phyloP scores from a whole-genome alignment of 2,329 filamentous ascomycete genomes.

The Fusarium papillatum region DNA sequence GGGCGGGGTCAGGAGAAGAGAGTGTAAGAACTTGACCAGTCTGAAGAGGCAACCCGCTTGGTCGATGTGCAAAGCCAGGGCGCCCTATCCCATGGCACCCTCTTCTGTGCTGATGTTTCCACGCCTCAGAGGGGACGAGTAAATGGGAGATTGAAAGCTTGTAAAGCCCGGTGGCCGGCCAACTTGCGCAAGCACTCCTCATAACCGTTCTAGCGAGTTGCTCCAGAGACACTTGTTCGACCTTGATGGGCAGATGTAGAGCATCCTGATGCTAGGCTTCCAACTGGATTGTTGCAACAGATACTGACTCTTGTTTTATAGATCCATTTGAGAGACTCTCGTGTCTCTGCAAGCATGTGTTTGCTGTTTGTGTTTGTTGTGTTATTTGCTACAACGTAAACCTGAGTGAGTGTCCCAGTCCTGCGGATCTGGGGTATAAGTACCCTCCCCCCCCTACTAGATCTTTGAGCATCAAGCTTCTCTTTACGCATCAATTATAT shows the following conservation, averaged over 20 bases:
- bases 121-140: no score
- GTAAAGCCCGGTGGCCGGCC: no score
- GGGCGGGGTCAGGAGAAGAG: no score
- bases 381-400: background rate
- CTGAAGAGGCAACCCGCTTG: no score
- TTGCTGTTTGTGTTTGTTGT: background rate
- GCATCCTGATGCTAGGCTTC: background rate
- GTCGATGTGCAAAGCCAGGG: no score
- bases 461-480: background rate
- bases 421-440: background rate
- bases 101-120: no score
- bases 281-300: background rate
- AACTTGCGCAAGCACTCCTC: no score
- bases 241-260: background rate
- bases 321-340: background rate
- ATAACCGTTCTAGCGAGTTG: no score
- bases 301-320: background rate
- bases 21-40: no score
- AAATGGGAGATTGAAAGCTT: no score
- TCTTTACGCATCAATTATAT: background rate
- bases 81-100: no score
- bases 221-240: no score
- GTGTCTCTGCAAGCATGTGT: background rate
- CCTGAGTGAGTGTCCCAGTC: background rate
- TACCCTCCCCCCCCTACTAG: background rate